Evolutionary conservation across 768 basidiomycete genomes (phyloP).

Genomic region (Trametes maxima): DNA sequence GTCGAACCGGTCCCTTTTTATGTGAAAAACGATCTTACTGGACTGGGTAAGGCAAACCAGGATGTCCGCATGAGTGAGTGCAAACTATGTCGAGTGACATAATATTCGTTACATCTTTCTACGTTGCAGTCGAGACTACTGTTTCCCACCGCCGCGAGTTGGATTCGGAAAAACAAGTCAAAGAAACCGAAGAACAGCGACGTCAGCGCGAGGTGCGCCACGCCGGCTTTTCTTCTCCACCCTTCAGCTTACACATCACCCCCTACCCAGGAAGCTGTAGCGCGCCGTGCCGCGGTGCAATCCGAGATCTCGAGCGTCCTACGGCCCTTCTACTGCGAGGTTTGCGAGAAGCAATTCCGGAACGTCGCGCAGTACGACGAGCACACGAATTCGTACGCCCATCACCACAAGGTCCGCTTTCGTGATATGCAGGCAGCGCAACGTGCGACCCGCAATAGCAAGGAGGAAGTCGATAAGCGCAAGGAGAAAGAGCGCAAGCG

Average conservation of each 20-base stretch:
- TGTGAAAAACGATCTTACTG: constrained; percentile 75
- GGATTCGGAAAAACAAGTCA: constrained; percentile 79
- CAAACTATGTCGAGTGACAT: too few relatives aligned
- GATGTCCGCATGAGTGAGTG: constrained; percentile 68
- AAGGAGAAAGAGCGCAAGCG: constrained; percentile 86
- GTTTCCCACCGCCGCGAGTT: constrained; percentile 79
- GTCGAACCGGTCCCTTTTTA: constrained; percentile 84
- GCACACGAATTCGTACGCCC: constrained; percentile 87
- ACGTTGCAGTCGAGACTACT: constrained; percentile 61
- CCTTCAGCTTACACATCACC: background rate
- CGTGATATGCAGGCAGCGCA: constrained; percentile 80
- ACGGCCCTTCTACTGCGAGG: constrained; percentile 74
- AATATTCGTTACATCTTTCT: background rate
- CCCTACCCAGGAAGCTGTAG: constrained; percentile 55
- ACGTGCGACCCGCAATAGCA: constrained; percentile 53
- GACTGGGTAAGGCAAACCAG: constrained; percentile 76
- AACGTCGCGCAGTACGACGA: constrained; percentile 88
- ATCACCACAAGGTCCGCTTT: constrained; percentile 82
- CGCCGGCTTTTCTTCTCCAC: background rate
- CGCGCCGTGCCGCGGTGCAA: constrained; percentile 64
- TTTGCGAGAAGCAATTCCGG: constrained; percentile 88
- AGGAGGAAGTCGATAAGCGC: constrained; percentile 70
- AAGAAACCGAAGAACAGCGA: constrained; percentile 80
- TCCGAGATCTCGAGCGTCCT: constrained; percentile 70
- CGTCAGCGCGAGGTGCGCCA: constrained; percentile 63